Evolutionary conservation across 2,329 filamentous ascomycete species (phyloP), one percentile per base, ranked within the genome.

Genomic region (Rhynchosporium secalis): DNA sequence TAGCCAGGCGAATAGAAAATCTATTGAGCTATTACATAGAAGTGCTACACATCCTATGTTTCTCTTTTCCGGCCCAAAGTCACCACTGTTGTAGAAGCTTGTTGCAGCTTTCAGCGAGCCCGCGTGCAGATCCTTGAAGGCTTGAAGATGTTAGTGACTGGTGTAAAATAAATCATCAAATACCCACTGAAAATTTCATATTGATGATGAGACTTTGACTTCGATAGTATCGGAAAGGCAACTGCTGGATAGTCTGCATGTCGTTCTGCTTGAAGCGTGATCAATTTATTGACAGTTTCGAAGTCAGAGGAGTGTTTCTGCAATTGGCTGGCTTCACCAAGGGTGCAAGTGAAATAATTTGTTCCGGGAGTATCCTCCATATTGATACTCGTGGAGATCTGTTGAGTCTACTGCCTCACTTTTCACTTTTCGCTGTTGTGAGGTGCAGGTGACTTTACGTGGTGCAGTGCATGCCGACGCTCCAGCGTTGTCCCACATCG

Each of bases 1-100:
- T 2, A 88, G 75, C 84, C 84, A 88, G 0, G 80, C 79, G 56
- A 86, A 77, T 0, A 88, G 74, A 60, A 89, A 86, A 9, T 83
- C 78, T 0, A 80, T 71, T 0, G 80, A 83, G 67, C 84, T 88
- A 0, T 80, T 77, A 62, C 81, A 83, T 0, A 89, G 71, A 9
- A 89, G 70, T 0, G 80, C 86, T 2, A 85, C 75, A 0, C 78
- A 67, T n/a, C 13, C 40, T n/a, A 20, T 15, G 3, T 3, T 7
- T 10, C 9, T 15, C 6, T 31, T 12, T 20, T 13, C 46, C 57
- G 36, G 8, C 26, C 38, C 26, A 38, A 10, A n/a, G 46, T 52
- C 20, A 9, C 29, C 48, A 26, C 41, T 41, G 29, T 28, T 15
- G 7, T 5, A 43, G n/a, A 60, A 26, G 12, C 20, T 13, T 7